Conservation (phyloP, 129 eudicot genomes). For the Helichrysum umbraculigerum region DNA sequence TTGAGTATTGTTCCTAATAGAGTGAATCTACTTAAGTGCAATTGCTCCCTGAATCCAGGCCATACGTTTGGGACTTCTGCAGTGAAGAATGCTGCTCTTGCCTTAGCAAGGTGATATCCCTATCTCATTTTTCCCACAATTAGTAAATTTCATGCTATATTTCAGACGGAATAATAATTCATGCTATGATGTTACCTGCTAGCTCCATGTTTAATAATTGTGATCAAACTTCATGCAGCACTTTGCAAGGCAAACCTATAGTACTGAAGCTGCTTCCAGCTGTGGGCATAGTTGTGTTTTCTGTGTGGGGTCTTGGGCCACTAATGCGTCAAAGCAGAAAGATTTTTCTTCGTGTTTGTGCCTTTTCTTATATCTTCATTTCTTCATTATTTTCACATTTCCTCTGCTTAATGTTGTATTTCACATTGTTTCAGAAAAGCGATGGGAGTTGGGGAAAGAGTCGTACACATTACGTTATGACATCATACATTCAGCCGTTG, state of each 20-base stretch:
- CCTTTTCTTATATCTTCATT: constrained; percentile 21
- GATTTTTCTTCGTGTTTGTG: constrained; percentile 61
- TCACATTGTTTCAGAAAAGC: constrained; percentile 53
- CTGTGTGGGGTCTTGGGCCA: constrained; percentile 93
- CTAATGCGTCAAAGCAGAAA: constrained; percentile 68
- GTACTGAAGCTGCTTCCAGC: constrained; percentile 78
- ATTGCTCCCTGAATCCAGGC: constrained; percentile 48
- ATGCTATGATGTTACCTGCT: neutral
- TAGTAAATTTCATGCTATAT: neutral
- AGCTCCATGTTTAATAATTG: constrained; percentile 1
- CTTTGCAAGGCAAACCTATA: constrained; percentile 58
- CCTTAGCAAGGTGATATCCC: constrained; percentile 59
- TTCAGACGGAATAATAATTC: neutral
- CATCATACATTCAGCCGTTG: constrained; percentile 85
- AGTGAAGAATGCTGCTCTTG: constrained; percentile 57
- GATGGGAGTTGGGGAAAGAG: constrained; percentile 87
- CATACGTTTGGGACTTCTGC: constrained; percentile 38
- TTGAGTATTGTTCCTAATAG: constrained; percentile 38
- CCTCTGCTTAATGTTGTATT: constrained; percentile 1
- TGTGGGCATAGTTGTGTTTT: constrained; percentile 61
- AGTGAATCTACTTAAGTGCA: constrained; percentile 47
- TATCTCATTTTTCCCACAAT: neutral
- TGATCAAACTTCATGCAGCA: constrained; percentile 48
- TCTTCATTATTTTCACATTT: constrained; percentile 9
- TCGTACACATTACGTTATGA: constrained; percentile 63